Evolutionary conservation across 1,139 yeast genomes (phyloP).

Genomic region (Lipomyces yarrowii): DNA sequence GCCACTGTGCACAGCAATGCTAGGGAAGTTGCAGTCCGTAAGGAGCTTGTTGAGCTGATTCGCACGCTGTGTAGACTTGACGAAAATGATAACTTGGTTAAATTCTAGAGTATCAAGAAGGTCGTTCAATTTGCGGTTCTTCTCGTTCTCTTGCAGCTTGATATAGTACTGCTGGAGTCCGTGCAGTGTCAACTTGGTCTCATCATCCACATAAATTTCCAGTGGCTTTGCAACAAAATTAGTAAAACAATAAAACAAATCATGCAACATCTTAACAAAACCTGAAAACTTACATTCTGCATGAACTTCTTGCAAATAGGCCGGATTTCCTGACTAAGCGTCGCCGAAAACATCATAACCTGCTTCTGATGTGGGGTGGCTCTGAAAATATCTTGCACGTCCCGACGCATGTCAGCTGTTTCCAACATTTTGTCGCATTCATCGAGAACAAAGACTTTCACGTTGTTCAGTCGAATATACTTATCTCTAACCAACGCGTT

Average conservation of each 20-base stretch:
- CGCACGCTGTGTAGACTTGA: constrained; percentile 89
- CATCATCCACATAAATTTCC: constrained; percentile 97
- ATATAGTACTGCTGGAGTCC: constrained; percentile 97
- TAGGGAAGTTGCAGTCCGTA: constrained; percentile 94
- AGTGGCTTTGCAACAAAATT: constrained; percentile 53
- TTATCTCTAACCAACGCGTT: constrained; percentile 93
- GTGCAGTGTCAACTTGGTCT: constrained; percentile 94
- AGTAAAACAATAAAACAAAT: background rate
- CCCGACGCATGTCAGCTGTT: constrained; percentile 76
- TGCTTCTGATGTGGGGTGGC: constrained; percentile 98
- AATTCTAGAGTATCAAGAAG: constrained; percentile 92
- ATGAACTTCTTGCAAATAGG: constrained; percentile 97
- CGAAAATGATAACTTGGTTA: constrained; percentile 97
- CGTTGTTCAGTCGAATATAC: constrained; percentile 80
- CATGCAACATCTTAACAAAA: background rate
- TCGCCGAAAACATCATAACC: constrained; percentile 99
- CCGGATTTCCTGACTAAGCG: constrained; percentile 90
- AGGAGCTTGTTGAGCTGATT: constrained; percentile 86
- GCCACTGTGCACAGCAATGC: constrained; percentile 95
- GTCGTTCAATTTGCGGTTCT: constrained; percentile 91
- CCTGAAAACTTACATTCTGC: constrained; percentile 57
- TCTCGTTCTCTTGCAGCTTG: constrained; percentile 86
- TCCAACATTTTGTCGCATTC: constrained; percentile 99
- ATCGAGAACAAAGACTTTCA: constrained; percentile 93
- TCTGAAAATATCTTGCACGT: constrained; percentile 96